Conservation (phyloP, 306 rosid genomes). For the Inga laurina region DNA sequence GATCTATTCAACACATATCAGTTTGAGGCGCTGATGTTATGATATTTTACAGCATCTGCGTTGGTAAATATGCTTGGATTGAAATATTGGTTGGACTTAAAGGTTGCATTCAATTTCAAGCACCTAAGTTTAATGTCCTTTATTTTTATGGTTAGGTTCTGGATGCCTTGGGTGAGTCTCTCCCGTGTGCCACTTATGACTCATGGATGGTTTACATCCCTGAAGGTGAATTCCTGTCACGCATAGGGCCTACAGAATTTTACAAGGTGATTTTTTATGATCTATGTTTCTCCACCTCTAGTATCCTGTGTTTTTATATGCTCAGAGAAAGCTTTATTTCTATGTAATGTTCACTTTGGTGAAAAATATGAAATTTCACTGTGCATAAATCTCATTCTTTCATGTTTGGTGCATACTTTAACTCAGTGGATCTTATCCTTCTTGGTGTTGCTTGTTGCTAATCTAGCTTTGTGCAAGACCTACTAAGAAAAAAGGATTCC, state of each 20-base stretch:
- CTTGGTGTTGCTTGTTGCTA: not conserved
- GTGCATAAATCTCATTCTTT: not conserved
- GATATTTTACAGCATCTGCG: not conserved
- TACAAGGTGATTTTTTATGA: slow-evolving; percentile 52
- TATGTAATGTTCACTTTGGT: not conserved
- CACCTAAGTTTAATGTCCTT: not conserved
- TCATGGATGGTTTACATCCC: slow-evolving; percentile 98
- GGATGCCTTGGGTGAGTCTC: slow-evolving; percentile 82
- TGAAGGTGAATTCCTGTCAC: slow-evolving; percentile 86
- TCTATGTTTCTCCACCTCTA: not conserved
- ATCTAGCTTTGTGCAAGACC: not conserved
- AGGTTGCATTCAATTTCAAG: not conserved
- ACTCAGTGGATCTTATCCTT: not conserved
- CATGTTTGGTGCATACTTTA: not conserved
- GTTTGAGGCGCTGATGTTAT: not conserved
- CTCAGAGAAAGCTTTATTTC: not conserved
- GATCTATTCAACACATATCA: not conserved
- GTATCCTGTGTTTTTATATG: not conserved
- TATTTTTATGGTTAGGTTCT: slow-evolving; percentile 53
- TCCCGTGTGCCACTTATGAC: slow-evolving; percentile 78
- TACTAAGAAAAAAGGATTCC: not conserved
- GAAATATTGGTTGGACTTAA: not conserved
- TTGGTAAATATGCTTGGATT: not conserved
- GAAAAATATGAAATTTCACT: not conserved
- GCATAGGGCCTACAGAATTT: slow-evolving; percentile 91